A percentile compares a stretch with the other conserved stretches of the same genome.
Evolutionary conservation across 306 rosid species (phyloP).

Genomic region (Fragaria nilgerrensis): DNA sequence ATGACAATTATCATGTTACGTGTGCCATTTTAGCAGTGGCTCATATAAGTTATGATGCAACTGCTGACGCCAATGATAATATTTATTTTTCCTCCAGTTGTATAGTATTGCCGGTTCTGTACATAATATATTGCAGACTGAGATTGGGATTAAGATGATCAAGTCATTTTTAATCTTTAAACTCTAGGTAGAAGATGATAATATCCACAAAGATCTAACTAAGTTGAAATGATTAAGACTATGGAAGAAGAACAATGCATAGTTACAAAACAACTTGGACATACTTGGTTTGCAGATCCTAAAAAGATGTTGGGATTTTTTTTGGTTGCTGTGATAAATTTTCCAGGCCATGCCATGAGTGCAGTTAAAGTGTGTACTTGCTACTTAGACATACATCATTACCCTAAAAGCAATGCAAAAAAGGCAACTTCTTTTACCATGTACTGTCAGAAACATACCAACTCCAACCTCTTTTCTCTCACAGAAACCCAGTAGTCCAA

Average conservation of each 20-base stretch:
- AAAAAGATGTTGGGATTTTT: background rate
- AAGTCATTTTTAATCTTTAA: background rate
- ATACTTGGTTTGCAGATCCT: constrained; percentile 15
- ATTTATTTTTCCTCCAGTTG: background rate
- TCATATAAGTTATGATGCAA: constrained; percentile 6
- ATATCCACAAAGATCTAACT: constrained; percentile 20
- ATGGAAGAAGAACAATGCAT: background rate
- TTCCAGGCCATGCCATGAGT: background rate
- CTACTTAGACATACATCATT: constrained; percentile 26
- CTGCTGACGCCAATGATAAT: constrained; percentile 11
- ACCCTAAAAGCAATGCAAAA: constrained; percentile 36
- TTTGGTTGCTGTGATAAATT: background rate
- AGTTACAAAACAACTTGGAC: background rate
- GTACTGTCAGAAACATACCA: constrained; percentile 23
- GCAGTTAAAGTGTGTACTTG: constrained; percentile 30
- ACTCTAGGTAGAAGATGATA: background rate
- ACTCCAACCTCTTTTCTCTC: constrained; percentile 2
- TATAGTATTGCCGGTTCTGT: background rate
- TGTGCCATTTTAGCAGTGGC: constrained; percentile 12
- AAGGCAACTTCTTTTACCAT: constrained; percentile 20
- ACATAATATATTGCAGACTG: background rate
- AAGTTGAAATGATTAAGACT: constrained; percentile 6
- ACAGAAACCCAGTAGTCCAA: constrained; percentile 24
- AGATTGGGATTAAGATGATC: constrained; percentile 16
- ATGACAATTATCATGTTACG: constrained; percentile 31